A percentile compares a stretch with the other conserved stretches of the same genome.
phyloP scores from a whole-genome alignment of 2,329 filamentous ascomycete species.

The Teratosphaeria gauchensis region DNA sequence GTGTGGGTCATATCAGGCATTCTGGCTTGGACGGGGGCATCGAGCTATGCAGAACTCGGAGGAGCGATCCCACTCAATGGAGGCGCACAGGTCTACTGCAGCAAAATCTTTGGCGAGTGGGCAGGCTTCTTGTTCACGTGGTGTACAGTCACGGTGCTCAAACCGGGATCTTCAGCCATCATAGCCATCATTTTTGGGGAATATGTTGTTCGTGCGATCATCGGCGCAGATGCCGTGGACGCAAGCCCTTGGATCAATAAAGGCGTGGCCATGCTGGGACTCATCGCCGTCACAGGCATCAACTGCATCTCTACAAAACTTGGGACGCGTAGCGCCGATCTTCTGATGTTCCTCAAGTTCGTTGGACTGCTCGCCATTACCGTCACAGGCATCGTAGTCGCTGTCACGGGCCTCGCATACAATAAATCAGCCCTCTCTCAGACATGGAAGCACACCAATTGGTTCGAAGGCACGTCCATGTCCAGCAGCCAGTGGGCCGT shows the following conservation, averaged over 20 bases:
- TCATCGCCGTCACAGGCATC: constrained; percentile 67
- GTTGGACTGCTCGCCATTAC: constrained; percentile 79
- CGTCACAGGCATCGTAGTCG: constrained; percentile 79
- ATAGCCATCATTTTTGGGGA: constrained; percentile 97
- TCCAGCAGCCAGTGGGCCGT: constrained; percentile 84
- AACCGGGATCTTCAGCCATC: constrained; percentile 87
- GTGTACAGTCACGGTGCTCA: constrained; percentile 88
- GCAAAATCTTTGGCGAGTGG: constrained; percentile 93
- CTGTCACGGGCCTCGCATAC: constrained; percentile 70
- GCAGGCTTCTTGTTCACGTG: constrained; percentile 92
- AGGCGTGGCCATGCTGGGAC: constrained; percentile 65
- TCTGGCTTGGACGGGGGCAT: constrained; percentile 89
- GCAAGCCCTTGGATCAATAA: constrained; percentile 87
- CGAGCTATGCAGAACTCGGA: constrained; percentile 90
- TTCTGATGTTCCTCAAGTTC: constrained; percentile 97
- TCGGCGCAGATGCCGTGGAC: constrained; percentile 75
- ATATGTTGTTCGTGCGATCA: constrained; percentile 79
- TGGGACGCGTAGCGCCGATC: constrained; percentile 76
- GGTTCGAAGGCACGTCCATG: constrained; percentile 78
- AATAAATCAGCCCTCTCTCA: constrained; percentile 50
- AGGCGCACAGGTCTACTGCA: constrained; percentile 84
- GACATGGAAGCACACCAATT: constrained; percentile 73
- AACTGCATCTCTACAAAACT: constrained; percentile 88
- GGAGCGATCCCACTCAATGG: constrained; percentile 94
- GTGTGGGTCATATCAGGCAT: constrained; percentile 88